A percentile compares a stretch with the other conserved stretches of the same genome.
Evolutionary conservation across 352 stramenopile species (phyloP).

Genomic region (Globisporangium yorkense): DNA sequence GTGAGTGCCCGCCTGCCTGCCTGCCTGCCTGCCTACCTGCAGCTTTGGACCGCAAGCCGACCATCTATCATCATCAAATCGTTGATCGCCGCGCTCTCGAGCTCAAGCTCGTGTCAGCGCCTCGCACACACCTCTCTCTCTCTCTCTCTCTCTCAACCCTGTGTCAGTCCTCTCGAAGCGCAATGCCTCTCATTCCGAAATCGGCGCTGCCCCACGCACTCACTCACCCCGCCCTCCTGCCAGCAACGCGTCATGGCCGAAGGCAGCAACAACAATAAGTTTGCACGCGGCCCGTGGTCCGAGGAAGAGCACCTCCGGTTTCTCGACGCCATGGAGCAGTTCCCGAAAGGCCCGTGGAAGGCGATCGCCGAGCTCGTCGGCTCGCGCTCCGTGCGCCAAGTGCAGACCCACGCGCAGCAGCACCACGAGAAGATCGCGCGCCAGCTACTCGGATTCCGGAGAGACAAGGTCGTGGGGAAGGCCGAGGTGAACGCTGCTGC

Average conservation of each 20-base stretch:
- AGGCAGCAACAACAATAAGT: neutral
- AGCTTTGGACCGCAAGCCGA: too few relatives aligned
- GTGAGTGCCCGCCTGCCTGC: too few relatives aligned
- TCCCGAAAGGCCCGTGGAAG: constrained; percentile 16
- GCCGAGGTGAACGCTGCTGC: neutral
- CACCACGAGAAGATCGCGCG: constrained; percentile 20
- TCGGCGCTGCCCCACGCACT: neutral
- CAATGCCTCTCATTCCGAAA: constrained; percentile 5
- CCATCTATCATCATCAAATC: too few relatives aligned
- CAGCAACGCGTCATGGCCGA: neutral
- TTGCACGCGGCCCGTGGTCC: constrained; percentile 14
- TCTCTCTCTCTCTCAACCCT: too few relatives aligned
- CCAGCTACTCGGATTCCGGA: constrained; percentile 9
- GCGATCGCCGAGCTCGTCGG: constrained; percentile 15
- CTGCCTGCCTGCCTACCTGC: too few relatives aligned
- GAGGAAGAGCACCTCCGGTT: constrained; percentile 18
- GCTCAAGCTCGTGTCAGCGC: too few relatives aligned
- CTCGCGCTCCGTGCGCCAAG: constrained; percentile 18
- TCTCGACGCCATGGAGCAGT: constrained; percentile 15
- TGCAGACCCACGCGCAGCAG: constrained; percentile 22
- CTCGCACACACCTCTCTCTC: too few relatives aligned
- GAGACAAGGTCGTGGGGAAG: neutral
- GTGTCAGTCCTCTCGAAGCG: too few relatives aligned
- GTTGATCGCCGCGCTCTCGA: too few relatives aligned
- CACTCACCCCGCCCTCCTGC: too few relatives aligned